Evolutionary conservation across 2,329 filamentous ascomycete genomes (phyloP), one percentile per base, ranked within the genome.

Genomic region (Paecilomyces niveus): DNA sequence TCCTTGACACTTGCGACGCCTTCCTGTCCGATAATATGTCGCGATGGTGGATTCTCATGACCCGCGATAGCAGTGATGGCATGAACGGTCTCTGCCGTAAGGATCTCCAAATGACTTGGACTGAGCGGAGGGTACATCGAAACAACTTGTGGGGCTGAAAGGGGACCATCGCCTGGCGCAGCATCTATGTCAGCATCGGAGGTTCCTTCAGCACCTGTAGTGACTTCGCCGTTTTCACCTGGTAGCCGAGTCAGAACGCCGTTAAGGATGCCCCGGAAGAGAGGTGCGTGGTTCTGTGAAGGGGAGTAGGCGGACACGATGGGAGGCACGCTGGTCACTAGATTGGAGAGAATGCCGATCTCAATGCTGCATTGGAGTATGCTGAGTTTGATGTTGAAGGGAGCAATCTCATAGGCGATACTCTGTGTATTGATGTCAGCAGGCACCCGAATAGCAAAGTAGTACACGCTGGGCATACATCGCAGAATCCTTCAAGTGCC

Each of bases 341-440:
- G 87, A 75, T 96, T 96, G 29, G 90, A 94, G 58, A 97, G 81
- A 32, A 91, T 86, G 63, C 89, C 86, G 61, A 96, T 90, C 77
- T 97, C 93, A 76, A 96, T 91, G 74, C 92, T 95, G 26, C 92
- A 92, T 78, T 99, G 93, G 52, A 99, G 88, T 64, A 97, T 92
- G 49, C 92, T 97, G 73, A 97, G 85, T 74, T 93, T 96, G 77
- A 97, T 86, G 76, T 97, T 97, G 79, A 97, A 97, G 0, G 94
- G 94, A 0, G 93, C 89, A 63, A 99, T 89, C 75, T 99, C 94
- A 75, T 97, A 99, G 1, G 93, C 92, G 24, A 99, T 82, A 60
- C 90, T 85, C 80, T 82, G 61, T 59, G 51, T 24, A 15, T 21
- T 22, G 2, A 32, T 33, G 35, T 24, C 9, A 18, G 3, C 24